These are phyloP conservation scores for Chaetomium cochliodes DNA, from an alignment of 495 filamentous ascomycete species.

Conservation along the genomic window DNA sequence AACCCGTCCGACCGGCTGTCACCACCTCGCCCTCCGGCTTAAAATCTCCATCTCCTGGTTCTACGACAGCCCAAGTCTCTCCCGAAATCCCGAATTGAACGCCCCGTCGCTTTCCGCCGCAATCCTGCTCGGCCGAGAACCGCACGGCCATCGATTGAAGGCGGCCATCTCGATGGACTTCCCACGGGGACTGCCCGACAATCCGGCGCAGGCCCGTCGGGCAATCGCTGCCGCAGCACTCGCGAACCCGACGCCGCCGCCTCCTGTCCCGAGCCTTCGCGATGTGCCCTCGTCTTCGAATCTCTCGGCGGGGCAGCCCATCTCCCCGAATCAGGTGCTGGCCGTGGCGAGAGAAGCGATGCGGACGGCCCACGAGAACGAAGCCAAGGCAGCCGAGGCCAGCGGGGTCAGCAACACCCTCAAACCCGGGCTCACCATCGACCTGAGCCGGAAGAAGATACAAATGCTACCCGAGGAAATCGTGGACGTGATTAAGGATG, in stretches of 20 bases:
- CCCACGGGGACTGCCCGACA: slow-evolving; percentile 42
- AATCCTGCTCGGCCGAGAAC: background rate
- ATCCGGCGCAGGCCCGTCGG: slow-evolving; percentile 42
- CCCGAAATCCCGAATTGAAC: background rate
- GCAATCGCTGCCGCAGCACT: slow-evolving; percentile 37
- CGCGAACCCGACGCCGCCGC: slow-evolving; percentile 38
- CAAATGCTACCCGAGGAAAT: slow-evolving; percentile 80
- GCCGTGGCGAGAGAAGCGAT: slow-evolving; percentile 63
- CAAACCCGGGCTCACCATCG: slow-evolving; percentile 80
- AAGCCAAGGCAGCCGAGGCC: slow-evolving; percentile 64
- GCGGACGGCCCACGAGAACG: slow-evolving; percentile 65
- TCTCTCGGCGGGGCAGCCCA: slow-evolving; percentile 42
- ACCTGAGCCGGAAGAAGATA: slow-evolving; percentile 82
- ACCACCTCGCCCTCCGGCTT: slow-evolving; percentile 29
- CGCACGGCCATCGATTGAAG: slow-evolving; percentile 6
- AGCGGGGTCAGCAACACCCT: slow-evolving; percentile 67
- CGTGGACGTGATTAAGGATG: slow-evolving; percentile 87
- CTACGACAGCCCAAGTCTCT: background rate
- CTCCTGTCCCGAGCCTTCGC: slow-evolving; percentile 40
- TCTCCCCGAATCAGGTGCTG: slow-evolving; percentile 52
- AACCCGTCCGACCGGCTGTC: slow-evolving; percentile 27
- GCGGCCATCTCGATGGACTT: slow-evolving; percentile 26
- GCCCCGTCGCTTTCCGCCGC: background rate
- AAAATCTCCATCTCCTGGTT: slow-evolving; percentile 3
- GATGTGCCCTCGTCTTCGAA: slow-evolving; percentile 37